These are phyloP conservation scores for Suillus ampliporus DNA, from an alignment of 768 basidiomycete species.

Conservation along the genomic window DNA sequence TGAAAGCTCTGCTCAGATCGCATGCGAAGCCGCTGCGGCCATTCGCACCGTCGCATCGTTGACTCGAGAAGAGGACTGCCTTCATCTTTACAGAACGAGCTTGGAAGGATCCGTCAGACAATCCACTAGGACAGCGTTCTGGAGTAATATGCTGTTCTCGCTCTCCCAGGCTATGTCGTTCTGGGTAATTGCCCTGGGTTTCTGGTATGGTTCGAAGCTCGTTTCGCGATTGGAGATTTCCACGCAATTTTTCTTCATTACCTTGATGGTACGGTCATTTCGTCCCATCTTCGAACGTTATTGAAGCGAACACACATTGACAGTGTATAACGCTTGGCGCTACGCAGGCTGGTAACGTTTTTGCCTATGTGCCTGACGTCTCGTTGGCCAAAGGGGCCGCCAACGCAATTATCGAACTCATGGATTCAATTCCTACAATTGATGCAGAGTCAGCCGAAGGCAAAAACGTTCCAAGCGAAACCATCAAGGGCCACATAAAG, in stretches of 20 bases:
- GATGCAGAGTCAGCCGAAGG: constrained; percentile 79
- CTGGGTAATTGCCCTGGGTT: constrained; percentile 82
- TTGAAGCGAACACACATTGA: not conserved
- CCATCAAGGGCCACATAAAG: constrained; percentile 67
- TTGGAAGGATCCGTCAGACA: constrained; percentile 71
- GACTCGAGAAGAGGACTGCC: constrained; percentile 85
- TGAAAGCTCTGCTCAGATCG: constrained; percentile 81
- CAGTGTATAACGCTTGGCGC: constrained; percentile 78
- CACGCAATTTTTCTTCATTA: constrained; percentile 79
- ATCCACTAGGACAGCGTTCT: constrained; percentile 68
- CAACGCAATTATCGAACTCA: constrained; percentile 71
- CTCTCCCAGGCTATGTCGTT: constrained; percentile 77
- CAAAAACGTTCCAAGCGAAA: constrained; percentile 51
- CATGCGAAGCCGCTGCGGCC: constrained; percentile 89
- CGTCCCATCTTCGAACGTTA: not conserved
- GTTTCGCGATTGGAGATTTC: constrained; percentile 58
- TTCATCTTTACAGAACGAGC: constrained; percentile 64
- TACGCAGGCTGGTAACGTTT: constrained; percentile 87
- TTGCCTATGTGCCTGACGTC: constrained; percentile 86
- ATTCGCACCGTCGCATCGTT: constrained; percentile 91
- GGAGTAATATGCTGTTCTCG: constrained; percentile 69
- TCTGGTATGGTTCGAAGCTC: constrained; percentile 75
- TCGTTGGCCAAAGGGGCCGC: constrained; percentile 84
- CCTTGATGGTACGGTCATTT: constrained; percentile 66
- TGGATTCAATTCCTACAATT: constrained; percentile 78